A percentile compares a stretch with the other conserved stretches of the same genome.
Evolutionary conservation across 345 rosid species (phyloP).

Genomic region (Schrenkiella parvula): DNA sequence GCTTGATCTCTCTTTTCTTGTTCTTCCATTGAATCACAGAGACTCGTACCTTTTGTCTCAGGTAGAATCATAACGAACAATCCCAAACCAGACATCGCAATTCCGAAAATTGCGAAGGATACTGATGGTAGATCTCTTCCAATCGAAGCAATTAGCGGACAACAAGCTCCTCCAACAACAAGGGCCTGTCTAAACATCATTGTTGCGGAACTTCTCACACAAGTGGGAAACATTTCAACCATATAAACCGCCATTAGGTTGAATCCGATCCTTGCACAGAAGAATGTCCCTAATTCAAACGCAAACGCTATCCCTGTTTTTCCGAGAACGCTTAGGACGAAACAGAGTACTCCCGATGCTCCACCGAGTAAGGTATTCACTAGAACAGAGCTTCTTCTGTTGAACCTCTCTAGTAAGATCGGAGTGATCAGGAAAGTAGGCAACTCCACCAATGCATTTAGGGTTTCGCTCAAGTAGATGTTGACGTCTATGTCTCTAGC

Average conservation of each 20-base stretch:
- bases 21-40: constrained; percentile 41
- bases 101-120: constrained; percentile 34
- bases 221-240: constrained; percentile 50
- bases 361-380: constrained; percentile 36
- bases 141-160: constrained; percentile 38
- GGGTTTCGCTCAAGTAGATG: constrained; percentile 37
- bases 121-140: constrained; percentile 24
- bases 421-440: constrained; percentile 39
- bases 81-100: constrained; percentile 20
- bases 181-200: constrained; percentile 45
- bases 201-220: constrained; percentile 45
- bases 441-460: constrained; percentile 42
- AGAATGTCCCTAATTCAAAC: constrained; percentile 50
- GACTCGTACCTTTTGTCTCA: constrained; percentile 33
- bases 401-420: constrained; percentile 29
- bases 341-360: constrained; percentile 33
- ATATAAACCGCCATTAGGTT: constrained; percentile 40
- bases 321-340: background rate
- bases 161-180: constrained; percentile 30
- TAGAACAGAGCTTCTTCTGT: constrained; percentile 37
- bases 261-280: constrained; percentile 39
- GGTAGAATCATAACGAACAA: constrained; percentile 32
- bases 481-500: constrained; percentile 39
- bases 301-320: constrained; percentile 20
- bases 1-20: constrained; percentile 31